Evolutionary conservation across 805 yeast species (phyloP), one percentile per base, ranked within the genome.

Genomic region (Ogataea pilisensis): DNA sequence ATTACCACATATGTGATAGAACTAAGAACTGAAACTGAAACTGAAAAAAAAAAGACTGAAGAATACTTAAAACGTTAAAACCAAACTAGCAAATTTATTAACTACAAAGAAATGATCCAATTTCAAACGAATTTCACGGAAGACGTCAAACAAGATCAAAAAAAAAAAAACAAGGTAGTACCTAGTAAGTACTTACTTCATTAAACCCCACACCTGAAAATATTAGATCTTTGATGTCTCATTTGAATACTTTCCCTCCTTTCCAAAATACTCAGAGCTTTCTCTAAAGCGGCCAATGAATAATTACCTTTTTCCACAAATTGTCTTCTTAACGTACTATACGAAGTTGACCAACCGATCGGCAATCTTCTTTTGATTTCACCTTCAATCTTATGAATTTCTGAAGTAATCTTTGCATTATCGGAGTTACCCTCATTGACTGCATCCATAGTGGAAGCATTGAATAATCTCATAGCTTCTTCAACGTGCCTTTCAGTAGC

Each of bases 371-470:
- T 80, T 62, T 88, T 80, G 51, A 93, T 73, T 60, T 88, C 95
- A 36, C 76, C 80, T 58, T 90, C 96, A 40, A 93, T 86, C 54
- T 72, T 74, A 49, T 78, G 75, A 34, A 91, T 88, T 56, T 90
- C 93, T 29, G 75, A 75, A 35, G 79, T 74, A 43, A 82, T 67
- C 43, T 80, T 80, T 6, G 66, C 55, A 27, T 80, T 77, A 45
- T 78, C 77, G 5, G 76, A 68, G 37, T 59, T 65, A 16, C 74
- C 74, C 41, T 73, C 76, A 51, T 69, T 70, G 33, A 69, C 56
- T 1, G 99, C 99, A 58, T 90, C 90, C 95, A 93, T 89, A 0
- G 99, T 93, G 2, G 99, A 93, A 0, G 99, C 97, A 45, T 86
- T 86, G 65, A 93, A 93, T 46, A 93, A 69, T 55, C 99, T 70